Evolutionary conservation across 2,329 filamentous ascomycete genomes (phyloP).

Genomic region (Ophiostoma populinum): DNA sequence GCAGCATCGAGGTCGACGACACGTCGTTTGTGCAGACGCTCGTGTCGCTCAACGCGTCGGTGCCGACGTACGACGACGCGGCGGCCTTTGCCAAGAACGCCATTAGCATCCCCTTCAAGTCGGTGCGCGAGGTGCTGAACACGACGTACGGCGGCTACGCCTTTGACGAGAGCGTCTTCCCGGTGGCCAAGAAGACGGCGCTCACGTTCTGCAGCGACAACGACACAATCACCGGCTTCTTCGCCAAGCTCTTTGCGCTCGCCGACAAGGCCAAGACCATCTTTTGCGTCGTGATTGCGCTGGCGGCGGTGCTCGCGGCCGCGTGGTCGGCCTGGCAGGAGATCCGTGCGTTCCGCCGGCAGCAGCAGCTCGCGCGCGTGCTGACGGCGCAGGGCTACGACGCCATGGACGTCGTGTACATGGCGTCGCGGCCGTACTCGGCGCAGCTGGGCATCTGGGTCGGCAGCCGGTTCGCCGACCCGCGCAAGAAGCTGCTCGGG

Average conservation of each 20-base stretch:
- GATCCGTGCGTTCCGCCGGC: constrained; percentile 56
- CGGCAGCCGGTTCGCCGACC: constrained; percentile 37
- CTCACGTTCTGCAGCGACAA: constrained; percentile 82
- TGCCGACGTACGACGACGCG: constrained; percentile 71
- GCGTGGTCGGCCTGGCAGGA: constrained; percentile 68
- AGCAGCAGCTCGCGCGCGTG: constrained; percentile 51
- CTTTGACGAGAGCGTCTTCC: constrained; percentile 65
- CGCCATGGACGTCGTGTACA: constrained; percentile 75
- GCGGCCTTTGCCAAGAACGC: constrained; percentile 63
- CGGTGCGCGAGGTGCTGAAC: constrained; percentile 59
- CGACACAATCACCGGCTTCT: constrained; percentile 68
- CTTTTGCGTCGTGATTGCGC: constrained; percentile 57
- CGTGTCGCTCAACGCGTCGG: constrained; percentile 53
- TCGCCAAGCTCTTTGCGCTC: constrained; percentile 50
- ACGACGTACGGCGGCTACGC: constrained; percentile 52
- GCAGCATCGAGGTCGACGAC: constrained; percentile 50
- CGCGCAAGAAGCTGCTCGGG: constrained; percentile 48
- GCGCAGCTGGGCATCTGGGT: constrained; percentile 54
- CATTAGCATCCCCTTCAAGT: constrained; percentile 64
- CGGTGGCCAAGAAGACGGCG: constrained; percentile 65
- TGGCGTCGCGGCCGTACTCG: constrained; percentile 66
- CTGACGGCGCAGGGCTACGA: constrained; percentile 48
- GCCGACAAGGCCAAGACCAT: constrained; percentile 53
- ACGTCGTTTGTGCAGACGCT: constrained; percentile 51
- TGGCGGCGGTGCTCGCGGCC: constrained; percentile 30